These are phyloP conservation scores for Pestalotiopsis sp. DNA, from an alignment of 2,329 filamentous ascomycete species.

Conservation along the genomic window DNA sequence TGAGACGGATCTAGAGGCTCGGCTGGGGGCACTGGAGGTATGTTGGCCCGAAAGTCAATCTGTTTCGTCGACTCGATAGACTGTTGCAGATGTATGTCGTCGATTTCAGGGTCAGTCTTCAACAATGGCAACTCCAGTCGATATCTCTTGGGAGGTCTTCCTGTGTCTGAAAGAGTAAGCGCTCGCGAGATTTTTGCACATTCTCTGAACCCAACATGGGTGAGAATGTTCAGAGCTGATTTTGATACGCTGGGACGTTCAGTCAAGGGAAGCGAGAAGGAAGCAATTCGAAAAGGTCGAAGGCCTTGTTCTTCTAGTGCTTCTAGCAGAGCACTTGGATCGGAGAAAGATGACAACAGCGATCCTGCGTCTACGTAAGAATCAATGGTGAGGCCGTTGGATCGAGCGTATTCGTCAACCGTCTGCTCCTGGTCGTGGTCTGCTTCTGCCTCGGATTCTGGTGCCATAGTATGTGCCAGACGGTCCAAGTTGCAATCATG, in stretches of 20 bases:
- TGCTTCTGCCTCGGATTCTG: background rate
- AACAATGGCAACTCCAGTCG: conserved; percentile 28
- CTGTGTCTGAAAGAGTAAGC: conserved; percentile 9
- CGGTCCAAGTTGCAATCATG: background rate
- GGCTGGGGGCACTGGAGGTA: conserved; percentile 21
- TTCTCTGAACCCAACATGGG: conserved; percentile 15
- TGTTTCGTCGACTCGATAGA: conserved; percentile 18
- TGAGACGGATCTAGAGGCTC: conserved; percentile 25
- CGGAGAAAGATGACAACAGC: conserved; percentile 16
- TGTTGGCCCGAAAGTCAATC: background rate
- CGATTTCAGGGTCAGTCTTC: conserved; percentile 28
- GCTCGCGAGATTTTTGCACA: conserved; percentile 1
- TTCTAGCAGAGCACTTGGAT: background rate
- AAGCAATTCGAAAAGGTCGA: conserved; percentile 21
- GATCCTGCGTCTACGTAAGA: conserved; percentile 22
- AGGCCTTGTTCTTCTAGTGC: conserved; percentile 17
- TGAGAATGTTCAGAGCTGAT: conserved; percentile 19
- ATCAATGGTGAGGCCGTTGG: conserved; percentile 26
- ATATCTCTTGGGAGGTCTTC: conserved; percentile 20
- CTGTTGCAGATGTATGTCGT: conserved; percentile 23
- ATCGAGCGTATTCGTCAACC: conserved; percentile 28
- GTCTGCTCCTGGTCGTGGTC: background rate
- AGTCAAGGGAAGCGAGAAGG: background rate
- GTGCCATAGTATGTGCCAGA: background rate
- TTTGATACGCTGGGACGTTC: conserved; percentile 24